Base-by-base conservation (phyloP, 2,329 filamentous ascomycete species). In the Hypocreales sp. region DNA sequence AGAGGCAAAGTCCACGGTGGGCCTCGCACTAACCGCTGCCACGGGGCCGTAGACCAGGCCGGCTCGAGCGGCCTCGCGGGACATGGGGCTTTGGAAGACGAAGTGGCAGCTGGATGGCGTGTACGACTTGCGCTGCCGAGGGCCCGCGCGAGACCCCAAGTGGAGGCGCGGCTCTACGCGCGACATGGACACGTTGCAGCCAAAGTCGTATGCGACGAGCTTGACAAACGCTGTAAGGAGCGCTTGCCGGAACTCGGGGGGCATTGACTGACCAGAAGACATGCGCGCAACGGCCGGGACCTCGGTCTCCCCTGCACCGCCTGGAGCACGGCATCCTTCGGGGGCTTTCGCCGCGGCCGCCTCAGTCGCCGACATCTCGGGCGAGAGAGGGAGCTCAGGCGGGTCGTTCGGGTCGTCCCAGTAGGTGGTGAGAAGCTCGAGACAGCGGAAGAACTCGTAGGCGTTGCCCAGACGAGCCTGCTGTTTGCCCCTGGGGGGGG, bases 391-490 rank as follows among this genome's bases (percentile, higher is more conserved):
- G 20, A 51, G 38, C 7, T 42, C 33, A 4, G 37, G 32, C 5
- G 48, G 34, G 17, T 44, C 44, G 6, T 67, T 68, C 0, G 69
- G 66, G 39, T 77, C 72, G 18, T 72, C 66, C 72, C 72, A 77
- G 40, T 61, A 76, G 1, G 55, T 41, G 3, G 68, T 65, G 40
- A 73, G 61, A 15, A 59, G 45, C 39, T 77, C 72, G 13, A 77
- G 54, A 37, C 69, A 66, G 28, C 67, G 67, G 49, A 66, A 77
- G 47, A 77, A 76, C 46, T 76, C 72, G 38, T 74, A 76, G 5
- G 67, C 62, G 37, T 73, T 74, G 10, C 72, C 72, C 7, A 77
- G 48, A 6, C 70, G 63, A 17, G 62, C 58, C 20, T 63, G 55
- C 24, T 58, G 50, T 39, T 63, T 61, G 22, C 70, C 72, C 22